A percentile compares a stretch with the other conserved stretches of the same genome.
Conservation (phyloP, 169 alveolate genomes). For the Plasmodium adleri region DNA sequence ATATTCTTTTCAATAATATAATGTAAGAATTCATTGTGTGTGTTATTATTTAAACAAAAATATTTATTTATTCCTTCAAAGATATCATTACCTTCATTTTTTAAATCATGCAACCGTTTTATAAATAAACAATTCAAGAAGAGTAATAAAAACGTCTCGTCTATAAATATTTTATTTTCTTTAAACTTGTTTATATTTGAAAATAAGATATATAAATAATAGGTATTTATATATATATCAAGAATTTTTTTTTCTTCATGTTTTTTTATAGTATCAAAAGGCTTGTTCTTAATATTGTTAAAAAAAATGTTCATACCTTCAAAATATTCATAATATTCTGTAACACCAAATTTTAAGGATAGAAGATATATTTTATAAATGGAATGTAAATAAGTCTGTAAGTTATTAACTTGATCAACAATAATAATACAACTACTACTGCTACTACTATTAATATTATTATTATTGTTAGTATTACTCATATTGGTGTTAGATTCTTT, state of each 20-base stretch:
- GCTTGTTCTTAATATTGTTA: background rate
- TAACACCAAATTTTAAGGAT: constrained; percentile 7
- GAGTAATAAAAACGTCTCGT: constrained; percentile 3
- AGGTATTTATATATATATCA: constrained; percentile 50
- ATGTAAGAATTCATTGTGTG: constrained; percentile 6
- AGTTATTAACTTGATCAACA: background rate
- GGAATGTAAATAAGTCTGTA: background rate
- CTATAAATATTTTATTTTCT: constrained; percentile 6
- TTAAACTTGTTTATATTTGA: constrained; percentile 36
- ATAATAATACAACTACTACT: too few species aligned
- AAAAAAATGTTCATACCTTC: constrained; percentile 2
- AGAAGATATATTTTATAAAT: constrained; percentile 19
- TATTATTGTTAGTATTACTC: too few species aligned
- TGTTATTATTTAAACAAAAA: constrained; percentile 15
- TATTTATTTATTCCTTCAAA: constrained; percentile 8
- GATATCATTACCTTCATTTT: background rate
- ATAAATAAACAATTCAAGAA: constrained; percentile 23
- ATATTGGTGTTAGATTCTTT: too few species aligned
- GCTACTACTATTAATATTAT: too few species aligned
- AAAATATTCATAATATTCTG: constrained; percentile 23
- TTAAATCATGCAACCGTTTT: constrained; percentile 10
- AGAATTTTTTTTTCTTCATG: constrained; percentile 10
- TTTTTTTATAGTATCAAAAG: too few species aligned
- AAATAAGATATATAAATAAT: constrained; percentile 41
- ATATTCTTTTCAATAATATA: constrained; percentile 3